A percentile compares a stretch with the other conserved stretches of the same genome.
These are phyloP conservation scores for Ophidiomyces ophidiicola DNA, from an alignment of 2,329 filamentous ascomycete species.

Conservation along the genomic window DNA sequence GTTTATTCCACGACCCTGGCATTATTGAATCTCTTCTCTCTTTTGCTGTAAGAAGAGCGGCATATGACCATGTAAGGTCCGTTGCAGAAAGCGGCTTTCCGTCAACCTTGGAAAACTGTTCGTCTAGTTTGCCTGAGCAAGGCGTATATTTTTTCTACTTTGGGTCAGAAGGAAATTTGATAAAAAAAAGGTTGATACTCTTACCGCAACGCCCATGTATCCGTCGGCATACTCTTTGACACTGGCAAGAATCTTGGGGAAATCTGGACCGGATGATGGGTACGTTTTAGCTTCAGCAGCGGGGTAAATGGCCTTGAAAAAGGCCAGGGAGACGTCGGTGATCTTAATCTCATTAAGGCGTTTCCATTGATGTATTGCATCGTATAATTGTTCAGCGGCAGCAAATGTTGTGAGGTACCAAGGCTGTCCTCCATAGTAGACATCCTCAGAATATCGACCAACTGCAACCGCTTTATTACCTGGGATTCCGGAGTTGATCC, in stretches of 20 bases:
- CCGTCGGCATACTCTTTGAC: slow-evolving; percentile 51
- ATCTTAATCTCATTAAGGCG: slow-evolving; percentile 51
- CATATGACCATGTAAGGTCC: slow-evolving; percentile 38
- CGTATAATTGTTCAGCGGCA: slow-evolving; percentile 67
- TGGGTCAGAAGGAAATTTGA: not conserved
- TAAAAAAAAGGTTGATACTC: slow-evolving; percentile 5
- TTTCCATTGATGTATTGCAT: slow-evolving; percentile 60
- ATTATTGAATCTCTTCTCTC: slow-evolving; percentile 24
- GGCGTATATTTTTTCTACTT: slow-evolving; percentile 36
- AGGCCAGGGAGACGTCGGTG: slow-evolving; percentile 52
- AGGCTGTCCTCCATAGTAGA: slow-evolving; percentile 64
- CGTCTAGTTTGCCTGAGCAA: slow-evolving; percentile 42
- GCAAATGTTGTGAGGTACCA: slow-evolving; percentile 68
- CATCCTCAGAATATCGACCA: slow-evolving; percentile 59
- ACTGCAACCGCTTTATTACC: slow-evolving; percentile 49
- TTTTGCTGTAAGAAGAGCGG: slow-evolving; percentile 30
- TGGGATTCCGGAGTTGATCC: slow-evolving; percentile 54
- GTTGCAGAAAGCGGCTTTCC: slow-evolving; percentile 29
- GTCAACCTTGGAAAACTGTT: slow-evolving; percentile 30
- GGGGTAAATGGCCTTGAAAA: slow-evolving; percentile 56
- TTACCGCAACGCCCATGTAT: slow-evolving; percentile 36
- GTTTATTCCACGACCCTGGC: slow-evolving; percentile 27
- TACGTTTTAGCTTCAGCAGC: slow-evolving; percentile 52
- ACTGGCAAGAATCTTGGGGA: slow-evolving; percentile 40
- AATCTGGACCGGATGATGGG: slow-evolving; percentile 38